A percentile compares a stretch with the other conserved stretches of the same genome.
Evolutionary conservation across 2,329 filamentous ascomycete species (phyloP).

Genomic region (Fusarium sp.): DNA sequence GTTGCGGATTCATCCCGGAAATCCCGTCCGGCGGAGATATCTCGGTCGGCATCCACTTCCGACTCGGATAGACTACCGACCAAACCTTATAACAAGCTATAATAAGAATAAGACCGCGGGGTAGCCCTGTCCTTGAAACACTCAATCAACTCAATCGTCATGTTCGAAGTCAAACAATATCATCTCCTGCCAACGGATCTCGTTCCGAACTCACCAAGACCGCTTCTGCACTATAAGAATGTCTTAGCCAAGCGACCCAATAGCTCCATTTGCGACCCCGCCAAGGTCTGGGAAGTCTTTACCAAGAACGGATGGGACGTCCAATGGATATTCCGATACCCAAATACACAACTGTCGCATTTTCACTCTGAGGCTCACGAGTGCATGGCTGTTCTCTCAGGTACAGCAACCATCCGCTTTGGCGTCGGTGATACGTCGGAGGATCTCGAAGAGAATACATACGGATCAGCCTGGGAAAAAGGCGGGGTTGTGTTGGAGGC

Average conservation of each 20-base stretch:
- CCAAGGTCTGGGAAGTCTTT: conserved; percentile 53
- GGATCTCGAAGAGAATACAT: conserved; percentile 51
- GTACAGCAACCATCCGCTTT: conserved; percentile 62
- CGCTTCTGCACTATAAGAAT: conserved; percentile 61
- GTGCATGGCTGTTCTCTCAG: conserved; percentile 65
- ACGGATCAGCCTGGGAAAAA: conserved; percentile 52
- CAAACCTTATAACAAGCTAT: neutral
- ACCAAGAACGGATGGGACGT: conserved; percentile 60
- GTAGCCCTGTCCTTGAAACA: neutral
- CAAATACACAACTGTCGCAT: conserved; percentile 62
- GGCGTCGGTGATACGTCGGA: conserved; percentile 59
- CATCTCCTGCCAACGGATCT: conserved; percentile 54
- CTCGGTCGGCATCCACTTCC: conserved; percentile 2
- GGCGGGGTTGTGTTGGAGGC: conserved; percentile 61
- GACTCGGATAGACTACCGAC: conserved; percentile 20
- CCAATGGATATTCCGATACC: conserved; percentile 67
- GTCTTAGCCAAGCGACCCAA: neutral
- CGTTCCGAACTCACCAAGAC: conserved; percentile 61
- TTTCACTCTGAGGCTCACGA: conserved; percentile 67
- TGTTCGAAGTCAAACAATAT: conserved; percentile 47
- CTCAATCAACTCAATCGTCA: neutral
- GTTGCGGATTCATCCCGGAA: neutral
- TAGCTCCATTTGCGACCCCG: conserved; percentile 44
- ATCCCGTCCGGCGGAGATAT: neutral
- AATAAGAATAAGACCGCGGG: neutral